Evolutionary conservation across 176 grass and related monocot species (phyloP), one percentile per base, ranked within the genome.

Genomic region (Avena atlantica): DNA sequence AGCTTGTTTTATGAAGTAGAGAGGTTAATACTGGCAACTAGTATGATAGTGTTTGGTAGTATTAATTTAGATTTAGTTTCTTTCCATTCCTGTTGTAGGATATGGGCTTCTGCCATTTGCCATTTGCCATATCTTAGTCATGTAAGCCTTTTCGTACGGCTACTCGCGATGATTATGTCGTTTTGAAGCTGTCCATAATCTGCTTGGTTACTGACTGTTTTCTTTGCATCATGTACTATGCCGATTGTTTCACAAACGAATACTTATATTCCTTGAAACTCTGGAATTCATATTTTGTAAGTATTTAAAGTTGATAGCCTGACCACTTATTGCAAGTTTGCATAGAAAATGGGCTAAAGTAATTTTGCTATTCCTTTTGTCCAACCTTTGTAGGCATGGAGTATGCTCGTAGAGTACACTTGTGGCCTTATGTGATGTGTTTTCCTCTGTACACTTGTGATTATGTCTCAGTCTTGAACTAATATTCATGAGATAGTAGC

Each of bases 181-280:
- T 68, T 69, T 34, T 52, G 17, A 69, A 21, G 50, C 6, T 82
- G 80, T 82, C 17, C 47, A 82, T 69, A 69, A 81, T 69, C 24
- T 51, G 25, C 62, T 67, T 4, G 17, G 17, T 11, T 70, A 19
- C 24, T 20, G 31, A 25, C 9, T 15, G 11, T 81, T 20, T 81
- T 51, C 10, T 31, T 7, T 20, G 19, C 31, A 47, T 17, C 34
- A 2, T 47, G 59, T 24, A 47, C 15, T 72, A 9, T 2, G 9
- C 17, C 1, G 17, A 56, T 15, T 57, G 74, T 77, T 56, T 77
- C 16, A 55, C 1, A 31, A 12, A 36, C 25, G 21, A 20, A 68
- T 10, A 34, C 31, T 34, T 34, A 52, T 36, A n/a, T 12, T 21
- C 23, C 19, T 31, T 64, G 44, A 27, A 81, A 50, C 42, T 36